Evolutionary conservation across 345 rosid species (phyloP).

Genomic region (Excoecaria agallocha): DNA sequence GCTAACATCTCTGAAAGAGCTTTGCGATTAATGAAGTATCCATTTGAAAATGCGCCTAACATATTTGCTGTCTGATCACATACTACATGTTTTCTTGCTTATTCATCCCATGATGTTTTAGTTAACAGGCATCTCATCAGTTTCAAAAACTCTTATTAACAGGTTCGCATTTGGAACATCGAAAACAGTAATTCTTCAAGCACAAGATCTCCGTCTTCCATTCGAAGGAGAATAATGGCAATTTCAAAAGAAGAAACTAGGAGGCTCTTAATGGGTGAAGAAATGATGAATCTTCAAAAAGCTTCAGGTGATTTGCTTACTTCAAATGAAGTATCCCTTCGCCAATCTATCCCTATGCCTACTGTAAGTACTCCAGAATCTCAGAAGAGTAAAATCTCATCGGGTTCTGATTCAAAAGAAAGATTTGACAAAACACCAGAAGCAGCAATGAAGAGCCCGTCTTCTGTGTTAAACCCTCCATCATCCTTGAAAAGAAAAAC

Average conservation of each 20-base stretch:
- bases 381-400: slow-evolving; percentile 33
- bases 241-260: slow-evolving; percentile 46
- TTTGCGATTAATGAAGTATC: background rate
- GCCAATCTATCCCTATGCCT: slow-evolving; percentile 24
- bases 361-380: slow-evolving; percentile 53
- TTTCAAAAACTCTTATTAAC: background rate
- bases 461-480: slow-evolving; percentile 82
- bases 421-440: slow-evolving; percentile 55
- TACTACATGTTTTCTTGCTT: background rate
- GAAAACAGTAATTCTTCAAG: slow-evolving; percentile 41
- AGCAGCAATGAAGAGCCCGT: slow-evolving; percentile 55
- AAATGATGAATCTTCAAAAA: slow-evolving; percentile 28
- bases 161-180: slow-evolving; percentile 67
- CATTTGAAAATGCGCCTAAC: background rate
- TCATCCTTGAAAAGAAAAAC: slow-evolving; percentile 81
- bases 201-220: slow-evolving; percentile 42
- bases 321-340: slow-evolving; percentile 26
- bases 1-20: background rate
- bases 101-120: background rate
- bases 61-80: background rate
- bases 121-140: background rate
- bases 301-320: slow-evolving; percentile 19
- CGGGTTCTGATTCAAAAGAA: slow-evolving; percentile 32
- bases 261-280: slow-evolving; percentile 37
- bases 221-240: slow-evolving; percentile 72